A percentile compares a stretch with the other conserved stretches of the same genome.
phyloP scores from a whole-genome alignment of 345 rosid species.

The Xanthoceras sorbifolium region DNA sequence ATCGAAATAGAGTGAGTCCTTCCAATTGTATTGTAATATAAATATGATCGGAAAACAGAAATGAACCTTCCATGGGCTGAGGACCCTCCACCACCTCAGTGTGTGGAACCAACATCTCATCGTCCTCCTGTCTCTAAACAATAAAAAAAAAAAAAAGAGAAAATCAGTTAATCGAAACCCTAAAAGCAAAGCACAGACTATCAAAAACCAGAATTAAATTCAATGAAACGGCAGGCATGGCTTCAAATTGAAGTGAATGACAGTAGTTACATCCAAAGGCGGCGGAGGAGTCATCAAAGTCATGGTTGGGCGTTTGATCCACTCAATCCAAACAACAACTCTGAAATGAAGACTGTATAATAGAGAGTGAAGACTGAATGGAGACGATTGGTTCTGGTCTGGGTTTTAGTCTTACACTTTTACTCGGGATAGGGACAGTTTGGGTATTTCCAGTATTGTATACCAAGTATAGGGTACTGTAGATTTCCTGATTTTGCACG shows the following conservation, averaged over 20 bases:
- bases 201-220: not conserved
- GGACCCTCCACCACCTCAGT: constrained; percentile 54
- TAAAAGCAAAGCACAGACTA: constrained; percentile 11
- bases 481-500: too few relatives aligned
- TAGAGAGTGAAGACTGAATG: not conserved
- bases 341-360: not conserved
- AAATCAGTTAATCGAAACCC: constrained; percentile 38
- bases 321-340: constrained; percentile 3
- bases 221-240: not conserved
- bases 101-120: constrained; percentile 69
- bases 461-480: too few relatives aligned
- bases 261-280: constrained; percentile 42
- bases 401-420: too few relatives aligned
- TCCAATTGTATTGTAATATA: too few relatives aligned
- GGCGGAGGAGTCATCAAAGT: constrained; percentile 59
- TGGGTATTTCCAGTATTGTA: too few relatives aligned
- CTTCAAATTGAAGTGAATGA: not conserved
- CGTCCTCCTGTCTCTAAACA: constrained; percentile 56
- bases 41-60: not conserved
- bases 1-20: too few relatives aligned
- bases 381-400: too few relatives aligned
- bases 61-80: constrained; percentile 65
- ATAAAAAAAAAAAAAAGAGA: not conserved
- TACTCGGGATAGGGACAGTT: too few relatives aligned
- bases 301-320: constrained; percentile 44